phyloP scores from a whole-genome alignment of 2,329 filamentous ascomycete genomes.

The Tolypocladium ophioglossoides region DNA sequence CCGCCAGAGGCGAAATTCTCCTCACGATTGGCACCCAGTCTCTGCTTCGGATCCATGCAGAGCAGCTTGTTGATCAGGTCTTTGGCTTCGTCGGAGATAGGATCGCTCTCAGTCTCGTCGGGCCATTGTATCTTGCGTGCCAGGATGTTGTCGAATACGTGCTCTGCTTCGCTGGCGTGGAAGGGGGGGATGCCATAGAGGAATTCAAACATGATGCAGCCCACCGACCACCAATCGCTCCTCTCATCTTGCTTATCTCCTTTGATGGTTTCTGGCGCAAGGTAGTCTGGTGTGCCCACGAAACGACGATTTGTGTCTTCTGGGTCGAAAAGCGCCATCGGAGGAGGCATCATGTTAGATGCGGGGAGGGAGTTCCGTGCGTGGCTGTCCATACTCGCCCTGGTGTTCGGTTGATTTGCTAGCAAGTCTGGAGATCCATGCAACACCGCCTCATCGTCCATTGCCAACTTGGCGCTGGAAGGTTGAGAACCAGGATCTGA shows the following conservation, averaged over 20 bases:
- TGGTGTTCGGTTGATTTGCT: conserved; percentile 22
- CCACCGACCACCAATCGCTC: conserved; percentile 99
- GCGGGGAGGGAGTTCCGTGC: conserved; percentile 27
- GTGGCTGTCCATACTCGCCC: conserved; percentile 23
- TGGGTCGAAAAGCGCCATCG: conserved; percentile 91
- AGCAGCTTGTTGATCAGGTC: conserved; percentile 91
- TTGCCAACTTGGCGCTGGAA: conserved; percentile 45
- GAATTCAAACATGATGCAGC: conserved; percentile 95
- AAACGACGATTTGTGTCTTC: conserved; percentile 89
- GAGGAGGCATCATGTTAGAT: conserved; percentile 71
- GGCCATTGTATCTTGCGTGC: conserved; percentile 88
- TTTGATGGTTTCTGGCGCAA: conserved; percentile 93
- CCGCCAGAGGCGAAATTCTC: conserved; percentile 78
- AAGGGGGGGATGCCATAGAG: conserved; percentile 90
- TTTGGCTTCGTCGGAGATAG: conserved; percentile 74
- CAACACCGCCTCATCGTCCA: conserved; percentile 66
- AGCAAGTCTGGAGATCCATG: conserved; percentile 70
- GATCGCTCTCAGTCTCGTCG: conserved; percentile 62
- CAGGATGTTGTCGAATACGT: conserved; percentile 95
- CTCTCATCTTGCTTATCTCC: conserved; percentile 94
- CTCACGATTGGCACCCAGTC: conserved; percentile 75
- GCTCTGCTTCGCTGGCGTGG: conserved; percentile 77
- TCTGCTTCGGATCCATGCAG: conserved; percentile 69
- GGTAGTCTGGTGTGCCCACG: conserved; percentile 92
- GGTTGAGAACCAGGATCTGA: conserved; percentile 28